Base-by-base conservation (phyloP, 306 rosid genomes). In the Lithocarpus polystachyus region DNA sequence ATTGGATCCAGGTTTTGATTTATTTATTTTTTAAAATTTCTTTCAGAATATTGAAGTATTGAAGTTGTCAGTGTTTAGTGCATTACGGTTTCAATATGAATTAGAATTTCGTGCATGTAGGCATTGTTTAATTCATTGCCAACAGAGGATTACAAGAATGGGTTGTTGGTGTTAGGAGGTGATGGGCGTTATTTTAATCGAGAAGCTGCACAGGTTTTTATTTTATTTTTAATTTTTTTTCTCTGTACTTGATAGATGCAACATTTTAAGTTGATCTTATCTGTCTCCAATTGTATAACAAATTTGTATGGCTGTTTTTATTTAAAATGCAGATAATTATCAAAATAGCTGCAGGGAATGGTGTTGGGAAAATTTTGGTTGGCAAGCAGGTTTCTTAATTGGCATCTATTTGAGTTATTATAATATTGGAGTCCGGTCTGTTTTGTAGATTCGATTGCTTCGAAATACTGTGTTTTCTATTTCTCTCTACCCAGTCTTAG, bases 271-370 rank as follows among this genome's bases (percentile, higher is more conserved):
- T 15, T 5, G 22, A 18, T 71, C 54, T 3, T 20, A 26, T 55
- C 26, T 0, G 5, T 75, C 56, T 67, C 12, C 19, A 29, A n/a
- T 22, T 33, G 45, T 15, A 59, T 56, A 53, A 81, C 60, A 72
- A 56, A 73, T 72, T 40, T 77, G n/a, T 75, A 61, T 22, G 13
- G 6, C 73, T 81, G 75, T 62, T 64, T 75, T 77, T 64, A 56
- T 62, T 59, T 69, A 62, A 72, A 77, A 40, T 85, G 84, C 96
- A 93, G 97, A 93, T 89, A 37, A 96, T 96, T 79, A 90, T 93
- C 77, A 93, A 96, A 86, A 96, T 96, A 80, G 93, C 97, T 48
- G 99, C 98, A 4, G 99, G 98, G 56, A 96, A 96, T 78, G 98
- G 96, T 76, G 99, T 91, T 37, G 94, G 92, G 68, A 91, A 95